Percentiles rank a stretch among this genome's conserved stretches.
Evolutionary conservation across 495 filamentous ascomycete species (phyloP).

Genomic region (Xylaria castorea): DNA sequence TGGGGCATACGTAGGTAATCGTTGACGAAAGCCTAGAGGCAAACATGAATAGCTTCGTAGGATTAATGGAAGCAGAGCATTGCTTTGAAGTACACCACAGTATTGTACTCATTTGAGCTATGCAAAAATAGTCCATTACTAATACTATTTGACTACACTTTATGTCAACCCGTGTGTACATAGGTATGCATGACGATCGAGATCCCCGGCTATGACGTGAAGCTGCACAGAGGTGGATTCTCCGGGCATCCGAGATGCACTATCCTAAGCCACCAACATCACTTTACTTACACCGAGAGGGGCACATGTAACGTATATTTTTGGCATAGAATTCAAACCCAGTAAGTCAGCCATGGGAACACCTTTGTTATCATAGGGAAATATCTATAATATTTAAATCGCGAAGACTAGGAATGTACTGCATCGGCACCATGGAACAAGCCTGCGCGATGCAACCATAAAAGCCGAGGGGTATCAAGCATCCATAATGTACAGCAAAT

Average conservation of each 20-base stretch:
- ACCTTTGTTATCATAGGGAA: background rate
- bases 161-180: background rate
- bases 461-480: conserved; percentile 14
- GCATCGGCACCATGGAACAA: background rate
- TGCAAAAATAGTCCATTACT: background rate
- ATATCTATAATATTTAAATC: background rate
- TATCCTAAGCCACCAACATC: background rate
- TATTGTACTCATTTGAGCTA: background rate
- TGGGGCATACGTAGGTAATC: background rate
- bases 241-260: background rate
- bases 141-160: no score
- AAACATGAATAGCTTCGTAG: background rate
- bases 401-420: background rate
- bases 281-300: conserved; percentile 2
- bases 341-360: background rate
- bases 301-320: background rate
- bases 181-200: conserved; percentile 14
- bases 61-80: background rate
- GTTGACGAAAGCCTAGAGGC: background rate
- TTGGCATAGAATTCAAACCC: background rate
- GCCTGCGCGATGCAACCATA: background rate
- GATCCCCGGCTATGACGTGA: conserved; percentile 6
- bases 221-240: conserved; percentile 6
- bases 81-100: background rate
- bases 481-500: background rate